These are phyloP conservation scores for Curvularia sp. DNA, from an alignment of 2,329 filamentous ascomycete genomes.

Conservation along the genomic window DNA sequence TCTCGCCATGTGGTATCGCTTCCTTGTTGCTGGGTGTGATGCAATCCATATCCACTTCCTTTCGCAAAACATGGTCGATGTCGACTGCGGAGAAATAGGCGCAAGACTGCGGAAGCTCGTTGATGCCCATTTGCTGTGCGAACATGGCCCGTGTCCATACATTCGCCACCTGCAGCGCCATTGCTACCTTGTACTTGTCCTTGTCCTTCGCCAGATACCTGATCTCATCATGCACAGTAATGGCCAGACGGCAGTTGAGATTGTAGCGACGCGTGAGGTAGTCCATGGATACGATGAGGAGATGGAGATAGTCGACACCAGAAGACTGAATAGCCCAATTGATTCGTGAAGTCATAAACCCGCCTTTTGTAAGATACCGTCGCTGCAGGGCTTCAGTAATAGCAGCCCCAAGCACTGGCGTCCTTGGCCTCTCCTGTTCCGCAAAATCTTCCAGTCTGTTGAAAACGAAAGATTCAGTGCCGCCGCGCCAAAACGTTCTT, in stretches of 20 bases:
- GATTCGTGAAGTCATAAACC: conserved; percentile 94
- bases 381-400: conserved; percentile 96
- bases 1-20: conserved; percentile 84
- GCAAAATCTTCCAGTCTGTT: conserved; percentile 98
- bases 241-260: conserved; percentile 81
- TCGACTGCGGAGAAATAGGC: conserved; percentile 97
- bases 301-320: conserved; percentile 94
- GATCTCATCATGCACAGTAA: conserved; percentile 98
- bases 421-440: conserved; percentile 88
- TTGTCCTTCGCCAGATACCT: conserved; percentile 85
- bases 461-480: conserved; percentile 97
- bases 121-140: conserved; percentile 92
- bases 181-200: conserved; percentile 86
- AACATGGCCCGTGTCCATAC: conserved; percentile 99
- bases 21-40: conserved; percentile 84
- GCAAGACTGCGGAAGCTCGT: conserved; percentile 91
- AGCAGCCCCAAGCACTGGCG: conserved; percentile 89
- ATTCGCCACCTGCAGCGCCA: conserved; percentile 93
- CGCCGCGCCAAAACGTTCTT: conserved; percentile 88
- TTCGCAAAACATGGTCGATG: conserved; percentile 92
- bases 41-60: conserved; percentile 98
- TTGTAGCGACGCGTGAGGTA: conserved; percentile 87
- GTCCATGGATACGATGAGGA: conserved; percentile 93
- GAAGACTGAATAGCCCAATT: conserved; percentile 99
- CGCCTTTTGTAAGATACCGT: conserved; percentile 84